Conservation (phyloP, 495 filamentous ascomycete genomes). For the Apiosordaria backusii region DNA sequence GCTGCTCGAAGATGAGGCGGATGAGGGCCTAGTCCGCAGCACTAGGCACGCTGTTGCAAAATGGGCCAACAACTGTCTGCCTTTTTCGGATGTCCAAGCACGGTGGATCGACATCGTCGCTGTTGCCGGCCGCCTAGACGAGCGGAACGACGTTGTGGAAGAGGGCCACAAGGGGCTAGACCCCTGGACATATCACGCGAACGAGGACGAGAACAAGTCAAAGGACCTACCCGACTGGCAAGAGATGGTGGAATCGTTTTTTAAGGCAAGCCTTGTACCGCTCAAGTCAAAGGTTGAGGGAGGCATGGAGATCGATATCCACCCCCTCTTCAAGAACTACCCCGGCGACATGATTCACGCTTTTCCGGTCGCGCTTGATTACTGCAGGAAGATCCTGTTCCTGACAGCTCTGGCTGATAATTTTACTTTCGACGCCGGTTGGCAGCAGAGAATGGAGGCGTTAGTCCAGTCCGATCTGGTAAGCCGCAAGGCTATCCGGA, state of each 20-base stretch:
- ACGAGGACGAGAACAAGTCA: conserved; percentile 29
- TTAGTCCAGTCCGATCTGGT: conserved; percentile 61
- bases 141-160: conserved; percentile 78
- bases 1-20: conserved; percentile 54
- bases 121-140: conserved; percentile 56
- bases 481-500: conserved; percentile 55
- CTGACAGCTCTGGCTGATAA: conserved; percentile 59
- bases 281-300: conserved; percentile 13
- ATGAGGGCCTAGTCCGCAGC: conserved; percentile 54
- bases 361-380: conserved; percentile 62
- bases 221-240: conserved; percentile 45
- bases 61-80: conserved; percentile 86
- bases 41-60: conserved; percentile 79
- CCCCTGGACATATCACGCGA: conserved; percentile 47
- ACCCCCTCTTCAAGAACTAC: conserved; percentile 41
- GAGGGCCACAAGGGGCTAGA: conserved; percentile 85
- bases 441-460: conserved; percentile 76
- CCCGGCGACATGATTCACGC: conserved; percentile 45
- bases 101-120: conserved; percentile 88
- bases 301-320: conserved; percentile 33
- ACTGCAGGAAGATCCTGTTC: conserved; percentile 70
- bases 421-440: conserved; percentile 70
- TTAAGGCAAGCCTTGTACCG: background rate
- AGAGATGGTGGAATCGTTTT: conserved; percentile 31
- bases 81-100: conserved; percentile 70